These are phyloP conservation scores for Schwanniomyces pseudopolymorphus DNA, from an alignment of 805 yeast species.

Conservation along the genomic window DNA sequence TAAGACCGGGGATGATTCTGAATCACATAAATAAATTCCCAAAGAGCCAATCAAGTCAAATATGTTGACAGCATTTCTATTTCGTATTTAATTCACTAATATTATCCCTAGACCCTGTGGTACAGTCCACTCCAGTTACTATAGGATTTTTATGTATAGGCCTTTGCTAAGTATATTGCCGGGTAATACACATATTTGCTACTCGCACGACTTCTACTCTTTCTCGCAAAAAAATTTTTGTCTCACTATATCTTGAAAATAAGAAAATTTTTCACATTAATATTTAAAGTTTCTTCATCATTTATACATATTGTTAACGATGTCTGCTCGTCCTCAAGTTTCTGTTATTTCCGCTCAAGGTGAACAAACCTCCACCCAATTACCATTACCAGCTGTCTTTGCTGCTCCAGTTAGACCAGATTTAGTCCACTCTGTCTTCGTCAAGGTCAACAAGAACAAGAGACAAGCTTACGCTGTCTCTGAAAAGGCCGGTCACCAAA, in stretches of 20 bases:
- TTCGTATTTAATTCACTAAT: neutral
- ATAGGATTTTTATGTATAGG: neutral
- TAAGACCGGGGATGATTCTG: no score
- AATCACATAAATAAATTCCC: neutral
- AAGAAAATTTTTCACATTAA: constrained; percentile 7
- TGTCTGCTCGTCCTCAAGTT: constrained; percentile 89
- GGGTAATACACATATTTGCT: neutral
- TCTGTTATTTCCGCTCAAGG: constrained; percentile 89
- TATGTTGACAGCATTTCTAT: neutral
- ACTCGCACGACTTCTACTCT: neutral
- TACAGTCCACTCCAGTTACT: neutral
- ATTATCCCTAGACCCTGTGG: neutral
- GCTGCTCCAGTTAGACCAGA: constrained; percentile 99
- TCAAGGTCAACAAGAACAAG: constrained; percentile 99
- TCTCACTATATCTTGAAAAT: neutral
- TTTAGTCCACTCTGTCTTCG: constrained; percentile 97
- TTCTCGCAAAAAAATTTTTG: neutral
- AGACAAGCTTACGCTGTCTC: constrained; percentile 99
- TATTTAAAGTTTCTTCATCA: constrained; percentile 18
- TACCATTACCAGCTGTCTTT: constrained; percentile 98
- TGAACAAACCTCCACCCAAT: constrained; percentile 77
- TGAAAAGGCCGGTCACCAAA: constrained; percentile 99
- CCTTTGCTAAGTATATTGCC: neutral
- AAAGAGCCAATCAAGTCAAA: neutral
- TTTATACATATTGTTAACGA: constrained; percentile 17